Evolutionary conservation across 2,329 filamentous ascomycete genomes (phyloP), one percentile per base, ranked within the genome.

Genomic region (Cladosporium sphaerospermum): DNA sequence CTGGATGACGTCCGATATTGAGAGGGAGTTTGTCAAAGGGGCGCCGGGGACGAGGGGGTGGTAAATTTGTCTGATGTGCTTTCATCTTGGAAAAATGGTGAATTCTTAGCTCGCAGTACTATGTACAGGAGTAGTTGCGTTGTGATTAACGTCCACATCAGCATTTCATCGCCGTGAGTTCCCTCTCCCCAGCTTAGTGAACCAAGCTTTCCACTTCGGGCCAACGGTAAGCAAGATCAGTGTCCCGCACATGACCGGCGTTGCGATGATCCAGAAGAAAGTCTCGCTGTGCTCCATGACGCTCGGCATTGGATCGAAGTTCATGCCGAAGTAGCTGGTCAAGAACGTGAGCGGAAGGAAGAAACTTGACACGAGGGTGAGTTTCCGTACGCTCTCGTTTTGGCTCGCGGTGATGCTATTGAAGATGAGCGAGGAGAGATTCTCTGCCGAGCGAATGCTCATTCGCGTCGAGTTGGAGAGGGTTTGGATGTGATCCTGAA

Each of bases 401-500:
- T 96, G 91, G 57, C 83, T 85, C 2, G 89, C 86, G 43, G 88
- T 84, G 58, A 96, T 91, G 19, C 88, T 93, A 73, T 96, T 96
- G 78, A 96, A 96, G 56, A 96, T 96, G 32, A 96, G 76, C 59
- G 88, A 86, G 61, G 95, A 95, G 73, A 95, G 83, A 63, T 90
- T 89, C 64, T 81, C 78, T 2, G 79, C 75, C 14, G 86, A 83
- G 54, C 84, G 79, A 59, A 89, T 84, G 75, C 91, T 88, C 69
- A 89, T 86, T 61, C 89, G 86, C 36, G 96, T 80, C 1, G 81
- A 81, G 59, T 91, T 86, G 0, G 85, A 86, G 52, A 95, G 91
- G 43, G 91, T 81, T 14, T 93, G 81, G 63, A 86, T 88, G 72
- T 96, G 90, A 70, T 95, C 89, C 56, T 92, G 80, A 6, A 93